phyloP scores from a whole-genome alignment of 2,329 filamentous ascomycete species.

The Botrytis tulipae region DNA sequence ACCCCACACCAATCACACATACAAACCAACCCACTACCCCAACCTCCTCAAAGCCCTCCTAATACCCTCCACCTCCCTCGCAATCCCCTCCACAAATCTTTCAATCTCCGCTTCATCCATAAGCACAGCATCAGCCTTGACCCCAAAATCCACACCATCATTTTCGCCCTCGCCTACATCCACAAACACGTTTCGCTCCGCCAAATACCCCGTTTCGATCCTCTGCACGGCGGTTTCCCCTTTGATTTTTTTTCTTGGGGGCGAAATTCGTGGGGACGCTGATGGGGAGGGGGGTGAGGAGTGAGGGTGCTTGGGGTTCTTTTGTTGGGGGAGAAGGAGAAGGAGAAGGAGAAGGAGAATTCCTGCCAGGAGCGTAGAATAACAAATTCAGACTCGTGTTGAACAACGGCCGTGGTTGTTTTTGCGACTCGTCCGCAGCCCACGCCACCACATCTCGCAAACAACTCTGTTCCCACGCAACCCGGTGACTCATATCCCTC shows the following conservation, averaged over 20 bases:
- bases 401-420: neutral
- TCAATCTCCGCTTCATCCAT: neutral
- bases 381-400: slow-evolving; percentile 1
- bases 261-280: neutral
- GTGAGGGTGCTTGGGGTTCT: neutral
- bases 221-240: neutral
- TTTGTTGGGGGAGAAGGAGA: no score
- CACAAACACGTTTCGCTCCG: slow-evolving; percentile 2
- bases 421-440: neutral
- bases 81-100: neutral
- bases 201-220: neutral
- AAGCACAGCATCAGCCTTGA: neutral
- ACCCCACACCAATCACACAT: fast-evolving
- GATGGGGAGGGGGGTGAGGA: neutral
- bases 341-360: no score
- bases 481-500: neutral
- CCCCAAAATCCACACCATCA: neutral
- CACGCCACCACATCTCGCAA: neutral
- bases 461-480: neutral
- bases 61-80: neutral
- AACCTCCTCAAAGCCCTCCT: neutral
- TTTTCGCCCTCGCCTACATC: neutral
- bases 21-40: no score
- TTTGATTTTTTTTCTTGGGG: neutral
- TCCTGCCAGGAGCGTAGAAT: neutral